Conservation (phyloP, 176 grass and related monocot genomes). For the Dendrocalamus sinicus region DNA sequence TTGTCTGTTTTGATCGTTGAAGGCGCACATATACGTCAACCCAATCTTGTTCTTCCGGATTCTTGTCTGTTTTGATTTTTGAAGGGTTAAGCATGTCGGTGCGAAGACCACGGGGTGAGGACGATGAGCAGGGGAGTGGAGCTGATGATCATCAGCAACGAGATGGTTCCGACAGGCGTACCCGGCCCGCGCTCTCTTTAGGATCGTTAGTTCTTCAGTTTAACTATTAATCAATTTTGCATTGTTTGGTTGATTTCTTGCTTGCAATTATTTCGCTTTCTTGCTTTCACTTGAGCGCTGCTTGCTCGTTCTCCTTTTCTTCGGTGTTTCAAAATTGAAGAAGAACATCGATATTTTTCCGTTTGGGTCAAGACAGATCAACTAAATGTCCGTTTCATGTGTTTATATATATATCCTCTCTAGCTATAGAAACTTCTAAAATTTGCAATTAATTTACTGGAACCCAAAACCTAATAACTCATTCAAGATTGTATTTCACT, state of each 20-base stretch:
- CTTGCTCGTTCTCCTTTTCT: no score
- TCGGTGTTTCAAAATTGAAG: background rate
- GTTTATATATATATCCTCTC: no score
- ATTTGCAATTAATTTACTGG: no score
- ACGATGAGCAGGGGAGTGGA: background rate
- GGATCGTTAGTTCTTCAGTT: slow-evolving; percentile 31
- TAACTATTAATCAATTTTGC: background rate
- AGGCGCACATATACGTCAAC: background rate
- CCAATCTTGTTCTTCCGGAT: background rate
- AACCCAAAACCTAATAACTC: background rate
- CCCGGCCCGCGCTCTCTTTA: slow-evolving; percentile 8
- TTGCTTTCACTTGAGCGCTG: background rate
- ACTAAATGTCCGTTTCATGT: no score
- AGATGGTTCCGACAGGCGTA: background rate
- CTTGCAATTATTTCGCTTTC: background rate
- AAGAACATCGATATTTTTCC: background rate
- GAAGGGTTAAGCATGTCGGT: background rate
- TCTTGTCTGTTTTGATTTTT: background rate
- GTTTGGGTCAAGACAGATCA: no score
- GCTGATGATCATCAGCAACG: slow-evolving; percentile 29
- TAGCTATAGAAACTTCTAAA: no score
- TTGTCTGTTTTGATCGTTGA: no score
- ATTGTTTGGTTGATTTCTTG: background rate
- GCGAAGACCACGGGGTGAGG: slow-evolving; percentile 15
- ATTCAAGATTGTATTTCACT: background rate